Conservation (phyloP, 1,284 basidiomycete genomes). For the Heterobasidion irregulare region DNA sequence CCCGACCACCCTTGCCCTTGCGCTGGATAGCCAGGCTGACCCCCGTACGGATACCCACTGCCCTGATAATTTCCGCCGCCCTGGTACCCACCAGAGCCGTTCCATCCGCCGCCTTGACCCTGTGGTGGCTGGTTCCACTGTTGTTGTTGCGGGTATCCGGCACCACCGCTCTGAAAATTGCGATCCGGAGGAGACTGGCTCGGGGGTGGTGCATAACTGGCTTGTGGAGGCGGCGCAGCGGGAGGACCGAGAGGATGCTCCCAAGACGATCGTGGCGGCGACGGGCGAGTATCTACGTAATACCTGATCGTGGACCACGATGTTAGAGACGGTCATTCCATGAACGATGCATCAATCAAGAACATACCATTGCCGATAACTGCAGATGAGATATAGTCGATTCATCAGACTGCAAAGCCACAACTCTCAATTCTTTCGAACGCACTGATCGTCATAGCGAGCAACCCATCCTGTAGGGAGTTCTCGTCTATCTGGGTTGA, state of each 20-base stretch:
- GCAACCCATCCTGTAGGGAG: constrained; percentile 64
- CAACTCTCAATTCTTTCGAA: constrained; percentile 18
- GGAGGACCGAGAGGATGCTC: constrained; percentile 49
- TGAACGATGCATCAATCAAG: background rate
- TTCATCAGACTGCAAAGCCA: constrained; percentile 11
- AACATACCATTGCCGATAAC: constrained; percentile 60
- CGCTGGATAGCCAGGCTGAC: constrained; percentile 2
- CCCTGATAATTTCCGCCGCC: background rate
- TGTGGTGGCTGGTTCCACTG: constrained; percentile 16
- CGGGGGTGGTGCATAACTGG: constrained; percentile 34
- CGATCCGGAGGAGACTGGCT: constrained; percentile 24
- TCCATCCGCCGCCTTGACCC: background rate
- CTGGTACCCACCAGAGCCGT: background rate
- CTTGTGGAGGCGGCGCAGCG: constrained; percentile 25
- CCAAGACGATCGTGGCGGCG: constrained; percentile 60
- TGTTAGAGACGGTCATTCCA: background rate
- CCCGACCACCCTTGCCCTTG: constrained; percentile 7
- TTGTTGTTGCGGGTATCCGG: constrained; percentile 16
- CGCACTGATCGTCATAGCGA: constrained; percentile 63
- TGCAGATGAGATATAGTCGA: constrained; percentile 19
- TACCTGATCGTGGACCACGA: constrained; percentile 35
- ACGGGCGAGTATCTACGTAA: constrained; percentile 56
- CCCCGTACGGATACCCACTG: background rate
- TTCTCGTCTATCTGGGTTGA: constrained; percentile 56
- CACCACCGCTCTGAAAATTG: constrained; percentile 14